These are phyloP conservation scores for Bipolaris sorokiniana DNA, from an alignment of 2,329 filamentous ascomycete species.

Conservation along the genomic window DNA sequence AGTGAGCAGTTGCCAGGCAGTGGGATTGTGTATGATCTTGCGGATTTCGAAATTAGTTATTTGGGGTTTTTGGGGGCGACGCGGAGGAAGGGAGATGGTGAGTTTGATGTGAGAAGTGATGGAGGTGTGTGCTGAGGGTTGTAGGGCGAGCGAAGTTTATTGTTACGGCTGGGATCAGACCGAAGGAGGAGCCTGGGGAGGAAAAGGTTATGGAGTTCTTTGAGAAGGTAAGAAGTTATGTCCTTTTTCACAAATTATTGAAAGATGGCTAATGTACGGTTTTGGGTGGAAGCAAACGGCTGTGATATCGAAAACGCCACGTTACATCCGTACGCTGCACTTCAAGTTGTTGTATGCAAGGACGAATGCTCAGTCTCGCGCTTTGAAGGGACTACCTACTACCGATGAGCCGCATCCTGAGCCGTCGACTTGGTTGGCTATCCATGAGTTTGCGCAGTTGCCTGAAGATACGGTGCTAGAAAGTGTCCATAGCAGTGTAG, in stretches of 20 bases:
- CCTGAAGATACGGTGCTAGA: conserved; percentile 23
- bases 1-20: conserved; percentile 40
- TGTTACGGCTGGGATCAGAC: conserved; percentile 26
- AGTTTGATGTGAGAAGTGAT: not conserved
- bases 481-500: not conserved
- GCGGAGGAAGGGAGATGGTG: conserved; percentile 5
- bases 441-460: conserved; percentile 34
- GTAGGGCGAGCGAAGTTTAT: conserved; percentile 25
- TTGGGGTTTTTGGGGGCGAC: conserved; percentile 24
- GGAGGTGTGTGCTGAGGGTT: not conserved
- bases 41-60: conserved; percentile 40
- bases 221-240: conserved; percentile 7
- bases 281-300: conserved; percentile 20
- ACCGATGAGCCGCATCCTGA: conserved; percentile 32
- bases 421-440: conserved; percentile 33
- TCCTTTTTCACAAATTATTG: no score
- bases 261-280: not conserved
- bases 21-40: conserved; percentile 38
- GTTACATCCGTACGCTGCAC: conserved; percentile 31
- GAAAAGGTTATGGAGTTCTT: conserved; percentile 24
- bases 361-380: conserved; percentile 40
- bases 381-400: conserved; percentile 35
- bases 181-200: conserved; percentile 15
- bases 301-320: conserved; percentile 15
- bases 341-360: conserved; percentile 36